These are phyloP conservation scores for Pelagophyceae sp. DNA, from an alignment of 352 stramenopile genomes.

Conservation along the genomic window DNA sequence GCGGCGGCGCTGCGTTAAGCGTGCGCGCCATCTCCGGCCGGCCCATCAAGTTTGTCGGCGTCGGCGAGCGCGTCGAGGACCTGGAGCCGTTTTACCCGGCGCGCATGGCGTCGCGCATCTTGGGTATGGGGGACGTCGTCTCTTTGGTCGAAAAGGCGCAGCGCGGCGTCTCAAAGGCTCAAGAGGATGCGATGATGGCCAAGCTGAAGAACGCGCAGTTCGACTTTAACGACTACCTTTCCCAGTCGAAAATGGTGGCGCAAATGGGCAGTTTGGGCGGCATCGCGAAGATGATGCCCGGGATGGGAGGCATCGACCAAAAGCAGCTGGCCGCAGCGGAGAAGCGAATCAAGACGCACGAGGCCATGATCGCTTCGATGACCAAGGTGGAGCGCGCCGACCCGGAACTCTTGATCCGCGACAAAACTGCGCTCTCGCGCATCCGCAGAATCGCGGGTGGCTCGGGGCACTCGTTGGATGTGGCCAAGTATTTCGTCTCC, in stretches of 20 bases:
- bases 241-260: slow-evolving; percentile 57
- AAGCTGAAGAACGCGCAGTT: slow-evolving; percentile 35
- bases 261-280: slow-evolving; percentile 60
- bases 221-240: slow-evolving; percentile 71
- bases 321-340: slow-evolving; percentile 51
- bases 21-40: slow-evolving; percentile 58
- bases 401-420: slow-evolving; percentile 54
- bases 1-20: slow-evolving; percentile 56
- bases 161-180: slow-evolving; percentile 57
- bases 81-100: slow-evolving; percentile 71
- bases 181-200: slow-evolving; percentile 8
- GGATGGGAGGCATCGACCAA: slow-evolving; percentile 51
- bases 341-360: slow-evolving; percentile 47
- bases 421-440: slow-evolving; percentile 45
- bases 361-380: slow-evolving; percentile 62
- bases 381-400: slow-evolving; percentile 54
- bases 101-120: slow-evolving; percentile 63
- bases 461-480: slow-evolving; percentile 45
- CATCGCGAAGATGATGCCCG: slow-evolving; percentile 70
- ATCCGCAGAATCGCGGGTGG: slow-evolving; percentile 50
- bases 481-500: slow-evolving; percentile 51
- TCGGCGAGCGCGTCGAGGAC: slow-evolving; percentile 60
- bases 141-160: slow-evolving; percentile 67
- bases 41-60: slow-evolving; percentile 73
- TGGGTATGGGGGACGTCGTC: slow-evolving; percentile 79